phyloP scores from a whole-genome alignment of 2,329 filamentous ascomycete genomes.

The Xylaria sp. region DNA sequence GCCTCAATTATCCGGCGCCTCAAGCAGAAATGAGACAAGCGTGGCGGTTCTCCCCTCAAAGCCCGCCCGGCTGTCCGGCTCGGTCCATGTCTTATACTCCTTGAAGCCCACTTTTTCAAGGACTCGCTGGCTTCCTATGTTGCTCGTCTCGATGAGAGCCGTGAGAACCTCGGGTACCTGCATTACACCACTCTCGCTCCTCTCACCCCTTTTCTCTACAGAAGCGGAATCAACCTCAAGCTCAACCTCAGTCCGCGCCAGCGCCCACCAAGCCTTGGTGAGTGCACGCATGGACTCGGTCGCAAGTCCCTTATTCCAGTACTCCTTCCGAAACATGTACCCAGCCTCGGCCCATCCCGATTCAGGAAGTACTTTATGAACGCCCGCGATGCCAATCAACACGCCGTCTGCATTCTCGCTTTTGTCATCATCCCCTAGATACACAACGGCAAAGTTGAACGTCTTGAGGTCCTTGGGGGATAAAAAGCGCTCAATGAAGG shows the following conservation, averaged over 20 bases:
- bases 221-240: slow-evolving; percentile 48
- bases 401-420: slow-evolving; percentile 56
- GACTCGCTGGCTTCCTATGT: slow-evolving; percentile 61
- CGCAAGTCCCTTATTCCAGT: slow-evolving; percentile 62
- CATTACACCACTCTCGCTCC: slow-evolving; percentile 31
- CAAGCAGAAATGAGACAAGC: slow-evolving; percentile 28
- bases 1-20: slow-evolving; percentile 12
- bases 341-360: slow-evolving; percentile 64
- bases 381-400: slow-evolving; percentile 54
- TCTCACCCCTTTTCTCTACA: slow-evolving; percentile 31
- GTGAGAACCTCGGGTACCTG: slow-evolving; percentile 49
- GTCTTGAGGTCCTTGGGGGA: slow-evolving; percentile 55
- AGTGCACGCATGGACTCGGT: slow-evolving; percentile 61
- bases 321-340: slow-evolving; percentile 59
- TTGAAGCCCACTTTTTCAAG: slow-evolving; percentile 62
- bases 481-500: slow-evolving; percentile 49
- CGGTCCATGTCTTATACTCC: slow-evolving; percentile 49
- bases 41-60: not conserved
- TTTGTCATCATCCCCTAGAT: slow-evolving; percentile 38
- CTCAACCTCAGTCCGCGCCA: slow-evolving; percentile 53
- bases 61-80: slow-evolving; percentile 34
- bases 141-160: slow-evolving; percentile 55
- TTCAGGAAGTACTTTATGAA: slow-evolving; percentile 42
- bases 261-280: slow-evolving; percentile 52
- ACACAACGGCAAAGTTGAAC: slow-evolving; percentile 61